Conservation (phyloP, 768 basidiomycete genomes). For the Grammothele lineata region DNA sequence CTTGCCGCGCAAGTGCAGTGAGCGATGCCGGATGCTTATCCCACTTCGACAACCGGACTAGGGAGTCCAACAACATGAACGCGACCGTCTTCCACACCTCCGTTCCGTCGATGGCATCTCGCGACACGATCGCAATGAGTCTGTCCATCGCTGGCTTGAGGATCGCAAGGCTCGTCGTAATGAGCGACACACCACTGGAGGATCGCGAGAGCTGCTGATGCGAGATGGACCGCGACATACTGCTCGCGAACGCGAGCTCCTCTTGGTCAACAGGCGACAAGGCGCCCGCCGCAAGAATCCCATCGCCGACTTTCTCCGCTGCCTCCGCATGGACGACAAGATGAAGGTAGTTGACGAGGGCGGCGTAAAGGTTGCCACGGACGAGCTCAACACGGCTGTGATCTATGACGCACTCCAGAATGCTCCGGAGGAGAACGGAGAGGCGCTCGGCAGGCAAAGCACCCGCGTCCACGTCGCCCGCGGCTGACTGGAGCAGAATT, state of each 20-base stretch:
- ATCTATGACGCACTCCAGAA: constrained; percentile 72
- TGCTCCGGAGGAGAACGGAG: constrained; percentile 63
- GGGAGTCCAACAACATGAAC: constrained; percentile 83
- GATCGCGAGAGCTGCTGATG: constrained; percentile 5
- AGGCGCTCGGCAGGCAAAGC: constrained; percentile 79
- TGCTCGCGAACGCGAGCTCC: constrained; percentile 35
- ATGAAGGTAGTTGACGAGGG: constrained; percentile 86
- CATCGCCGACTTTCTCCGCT: background rate
- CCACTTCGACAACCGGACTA: constrained; percentile 64
- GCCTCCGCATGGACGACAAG: constrained; percentile 39
- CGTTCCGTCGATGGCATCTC: constrained; percentile 93
- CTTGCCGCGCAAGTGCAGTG: constrained; percentile 59
- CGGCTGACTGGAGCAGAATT: constrained; percentile 58
- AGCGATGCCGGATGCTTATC: constrained; percentile 68
- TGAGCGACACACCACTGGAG: constrained; percentile 38
- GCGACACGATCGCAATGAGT: constrained; percentile 64
- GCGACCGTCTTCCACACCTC: constrained; percentile 98
- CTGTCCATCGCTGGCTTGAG: constrained; percentile 70
- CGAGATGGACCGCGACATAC: constrained; percentile 24
- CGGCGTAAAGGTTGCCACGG: constrained; percentile 92
- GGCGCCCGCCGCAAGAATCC: constrained; percentile 12
- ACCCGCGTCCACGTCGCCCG: constrained; percentile 58
- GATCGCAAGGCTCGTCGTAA: constrained; percentile 58
- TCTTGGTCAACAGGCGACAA: constrained; percentile 30
- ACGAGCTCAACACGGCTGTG: constrained; percentile 79